These are phyloP conservation scores for Plectosphaerella plurivora DNA, from an alignment of 2,329 filamentous ascomycete species.

Conservation along the genomic window DNA sequence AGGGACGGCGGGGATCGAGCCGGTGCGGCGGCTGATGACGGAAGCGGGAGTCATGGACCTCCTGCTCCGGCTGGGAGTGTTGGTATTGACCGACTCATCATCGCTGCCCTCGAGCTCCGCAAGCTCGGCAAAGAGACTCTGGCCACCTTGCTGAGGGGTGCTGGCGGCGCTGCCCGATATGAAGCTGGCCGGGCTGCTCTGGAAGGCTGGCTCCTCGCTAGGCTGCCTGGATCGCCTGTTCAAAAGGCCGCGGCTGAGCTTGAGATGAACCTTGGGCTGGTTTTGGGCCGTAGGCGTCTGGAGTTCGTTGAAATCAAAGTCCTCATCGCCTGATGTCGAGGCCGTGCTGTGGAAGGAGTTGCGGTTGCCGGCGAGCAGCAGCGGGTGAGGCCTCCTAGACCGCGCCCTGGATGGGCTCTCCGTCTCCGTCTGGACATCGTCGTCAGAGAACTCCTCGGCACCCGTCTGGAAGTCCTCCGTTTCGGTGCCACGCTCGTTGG, in stretches of 20 bases:
- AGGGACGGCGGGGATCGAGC: constrained; percentile 46
- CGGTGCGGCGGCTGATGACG: constrained; percentile 31
- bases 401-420: constrained; percentile 53
- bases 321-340: constrained; percentile 74
- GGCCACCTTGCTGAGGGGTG: constrained; percentile 49
- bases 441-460: constrained; percentile 71
- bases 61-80: constrained; percentile 44
- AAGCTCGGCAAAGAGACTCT: constrained; percentile 89
- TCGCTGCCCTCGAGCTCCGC: constrained; percentile 74
- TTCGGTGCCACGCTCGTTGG: constrained; percentile 78
- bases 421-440: constrained; percentile 76
- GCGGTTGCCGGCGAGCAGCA: constrained; percentile 44
- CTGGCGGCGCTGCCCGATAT: constrained; percentile 41
- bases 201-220: constrained; percentile 54
- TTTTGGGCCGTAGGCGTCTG: constrained; percentile 59
- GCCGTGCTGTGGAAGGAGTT: constrained; percentile 81
- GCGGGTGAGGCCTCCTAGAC: constrained; percentile 35
- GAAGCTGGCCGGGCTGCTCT: constrained; percentile 57
- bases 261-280: constrained; percentile 67
- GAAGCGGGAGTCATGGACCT: constrained; percentile 46
- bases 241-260: constrained; percentile 59
- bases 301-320: constrained; percentile 48
- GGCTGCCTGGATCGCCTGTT: constrained; percentile 55
- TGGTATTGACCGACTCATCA: constrained; percentile 60
- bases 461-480: constrained; percentile 95